These are phyloP conservation scores for Diaporthe sp. DNA, from an alignment of 2,329 filamentous ascomycete species.

Conservation along the genomic window DNA sequence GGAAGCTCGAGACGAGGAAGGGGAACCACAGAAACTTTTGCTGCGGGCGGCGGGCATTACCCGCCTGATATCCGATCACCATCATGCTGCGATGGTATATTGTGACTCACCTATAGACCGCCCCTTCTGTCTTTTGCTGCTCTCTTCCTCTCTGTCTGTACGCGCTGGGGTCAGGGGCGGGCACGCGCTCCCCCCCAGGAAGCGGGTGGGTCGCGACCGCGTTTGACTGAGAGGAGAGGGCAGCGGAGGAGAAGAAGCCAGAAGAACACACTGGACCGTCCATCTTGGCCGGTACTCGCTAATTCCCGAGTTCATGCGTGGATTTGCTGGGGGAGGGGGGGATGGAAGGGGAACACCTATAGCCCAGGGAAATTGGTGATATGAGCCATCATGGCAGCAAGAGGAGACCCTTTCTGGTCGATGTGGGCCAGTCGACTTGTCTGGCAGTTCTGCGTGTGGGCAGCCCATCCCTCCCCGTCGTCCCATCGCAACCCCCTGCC, in stretches of 20 bases:
- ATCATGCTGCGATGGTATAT: slow-evolving; percentile 28
- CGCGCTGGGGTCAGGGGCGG: slow-evolving; percentile 34
- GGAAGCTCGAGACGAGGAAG: slow-evolving; percentile 28
- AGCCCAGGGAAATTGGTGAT: slow-evolving; percentile 12
- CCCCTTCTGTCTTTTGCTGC: slow-evolving; percentile 1
- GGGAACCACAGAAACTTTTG: neutral
- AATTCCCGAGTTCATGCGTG: slow-evolving; percentile 37
- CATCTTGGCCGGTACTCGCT: slow-evolving; percentile 25
- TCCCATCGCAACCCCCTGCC: neutral
- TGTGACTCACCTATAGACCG: slow-evolving; percentile 28
- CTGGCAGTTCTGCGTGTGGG: neutral
- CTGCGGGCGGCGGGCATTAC: neutral
- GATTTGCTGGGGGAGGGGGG: neutral
- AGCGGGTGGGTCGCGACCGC: slow-evolving; percentile 13
- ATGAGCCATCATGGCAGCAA: slow-evolving; percentile 9
- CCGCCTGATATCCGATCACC: slow-evolving; percentile 24
- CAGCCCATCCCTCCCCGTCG: neutral
- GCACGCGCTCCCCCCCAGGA: neutral
- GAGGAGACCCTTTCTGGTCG: neutral
- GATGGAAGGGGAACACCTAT: slow-evolving; percentile 1
- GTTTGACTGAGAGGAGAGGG: neutral
- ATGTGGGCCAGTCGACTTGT: slow-evolving; percentile 11
- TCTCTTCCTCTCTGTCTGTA: neutral
- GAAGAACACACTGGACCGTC: slow-evolving; percentile 20
- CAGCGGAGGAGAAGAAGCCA: neutral